Conservation (phyloP, 1,139 yeast genomes). For the Debaryomyces sp. region DNA sequence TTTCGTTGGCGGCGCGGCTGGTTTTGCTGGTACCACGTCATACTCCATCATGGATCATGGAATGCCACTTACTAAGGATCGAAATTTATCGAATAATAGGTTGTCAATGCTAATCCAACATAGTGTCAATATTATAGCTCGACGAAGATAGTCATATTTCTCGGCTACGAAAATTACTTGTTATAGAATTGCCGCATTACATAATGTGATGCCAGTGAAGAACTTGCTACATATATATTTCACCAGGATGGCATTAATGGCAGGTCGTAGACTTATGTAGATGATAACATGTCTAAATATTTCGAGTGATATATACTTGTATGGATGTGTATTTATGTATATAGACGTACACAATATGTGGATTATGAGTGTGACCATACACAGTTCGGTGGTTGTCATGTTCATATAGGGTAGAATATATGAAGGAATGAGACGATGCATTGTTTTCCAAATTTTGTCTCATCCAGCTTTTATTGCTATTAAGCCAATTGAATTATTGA, state of each 20-base stretch:
- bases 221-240: background rate
- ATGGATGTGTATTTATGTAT: background rate
- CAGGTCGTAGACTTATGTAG: background rate
- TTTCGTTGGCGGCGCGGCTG: background rate
- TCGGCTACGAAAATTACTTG: background rate
- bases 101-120: background rate
- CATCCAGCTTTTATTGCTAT: slow-evolving; percentile 1
- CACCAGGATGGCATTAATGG: background rate
- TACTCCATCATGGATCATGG: background rate
- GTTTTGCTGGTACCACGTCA: background rate
- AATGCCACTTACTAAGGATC: background rate
- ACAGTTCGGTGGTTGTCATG: background rate
- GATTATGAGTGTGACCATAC: background rate
- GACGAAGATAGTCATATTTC: background rate
- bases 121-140: background rate
- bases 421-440: slow-evolving; percentile 3
- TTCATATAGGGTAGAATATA: background rate
- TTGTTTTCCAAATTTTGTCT: slow-evolving; percentile 1
- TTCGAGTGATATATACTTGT: background rate
- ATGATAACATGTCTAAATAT: background rate
- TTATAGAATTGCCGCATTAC: background rate
- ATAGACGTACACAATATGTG: background rate
- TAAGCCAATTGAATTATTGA: slow-evolving; percentile 5
- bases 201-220: background rate
- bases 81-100: background rate